Evolutionary conservation across 2,329 filamentous ascomycete genomes (phyloP).

Genomic region (Ceratocystis alfenasii): DNA sequence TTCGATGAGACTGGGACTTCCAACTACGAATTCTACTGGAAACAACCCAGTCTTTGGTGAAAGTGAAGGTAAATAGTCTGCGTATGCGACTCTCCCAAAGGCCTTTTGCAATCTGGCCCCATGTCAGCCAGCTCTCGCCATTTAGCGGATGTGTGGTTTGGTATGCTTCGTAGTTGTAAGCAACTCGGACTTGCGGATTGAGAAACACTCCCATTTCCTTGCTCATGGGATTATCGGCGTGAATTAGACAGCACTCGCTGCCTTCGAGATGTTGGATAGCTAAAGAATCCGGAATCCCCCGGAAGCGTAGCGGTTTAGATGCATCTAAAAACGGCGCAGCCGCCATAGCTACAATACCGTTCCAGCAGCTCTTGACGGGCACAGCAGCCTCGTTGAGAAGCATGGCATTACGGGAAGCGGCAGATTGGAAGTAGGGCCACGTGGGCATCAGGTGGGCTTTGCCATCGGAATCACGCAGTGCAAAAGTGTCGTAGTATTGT

Average conservation of each 20-base stretch:
- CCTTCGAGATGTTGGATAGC: slow-evolving; percentile 54
- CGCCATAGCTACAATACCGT: slow-evolving; percentile 40
- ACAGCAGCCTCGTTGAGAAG: slow-evolving; percentile 37
- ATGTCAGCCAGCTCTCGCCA: slow-evolving; percentile 36
- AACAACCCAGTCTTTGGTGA: slow-evolving; percentile 28
- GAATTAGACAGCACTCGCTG: slow-evolving; percentile 69
- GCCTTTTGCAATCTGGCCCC: slow-evolving; percentile 39
- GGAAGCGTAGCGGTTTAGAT: slow-evolving; percentile 41
- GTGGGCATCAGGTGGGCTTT: slow-evolving; percentile 40
- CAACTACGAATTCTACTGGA: slow-evolving; percentile 32
- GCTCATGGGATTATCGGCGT: slow-evolving; percentile 54
- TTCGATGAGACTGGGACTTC: slow-evolving; percentile 30
- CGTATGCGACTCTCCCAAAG: slow-evolving; percentile 47
- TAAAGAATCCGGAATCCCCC: slow-evolving; percentile 51
- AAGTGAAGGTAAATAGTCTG: slow-evolving; percentile 32
- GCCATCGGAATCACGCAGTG: slow-evolving; percentile 43
- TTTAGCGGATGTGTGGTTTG: slow-evolving; percentile 33
- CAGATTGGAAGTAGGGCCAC: slow-evolving; percentile 48
- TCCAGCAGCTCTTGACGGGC: slow-evolving; percentile 37
- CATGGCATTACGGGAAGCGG: slow-evolving; percentile 41
- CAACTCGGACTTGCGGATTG: slow-evolving; percentile 58
- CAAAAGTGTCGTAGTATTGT: slow-evolving; percentile 51
- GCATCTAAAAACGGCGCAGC: slow-evolving; percentile 43
- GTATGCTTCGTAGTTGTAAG: slow-evolving; percentile 47
- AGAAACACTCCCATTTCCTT: slow-evolving; percentile 46